A percentile compares a stretch with the other conserved stretches of the same genome.
These are phyloP conservation scores for Solanum sitiens DNA, from an alignment of 257 asterid species.

Conservation along the genomic window DNA sequence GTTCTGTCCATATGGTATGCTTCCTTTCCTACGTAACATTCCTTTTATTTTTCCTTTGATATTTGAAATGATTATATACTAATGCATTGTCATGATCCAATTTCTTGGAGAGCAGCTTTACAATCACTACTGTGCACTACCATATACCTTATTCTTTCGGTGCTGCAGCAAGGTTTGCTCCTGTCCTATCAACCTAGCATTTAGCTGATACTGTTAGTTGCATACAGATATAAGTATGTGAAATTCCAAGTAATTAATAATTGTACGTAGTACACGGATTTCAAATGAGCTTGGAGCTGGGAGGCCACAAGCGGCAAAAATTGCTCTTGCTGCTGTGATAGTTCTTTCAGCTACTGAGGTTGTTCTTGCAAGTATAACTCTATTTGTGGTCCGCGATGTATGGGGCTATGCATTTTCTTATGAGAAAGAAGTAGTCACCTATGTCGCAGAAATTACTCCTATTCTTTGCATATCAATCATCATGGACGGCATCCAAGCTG, in stretches of 20 bases:
- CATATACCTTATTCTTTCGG: slow-evolving; percentile 61
- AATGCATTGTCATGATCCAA: not conserved
- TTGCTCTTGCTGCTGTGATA: slow-evolving; percentile 30
- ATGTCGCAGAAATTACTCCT: slow-evolving; percentile 52
- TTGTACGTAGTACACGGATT: slow-evolving; percentile 45
- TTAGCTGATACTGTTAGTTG: not conserved
- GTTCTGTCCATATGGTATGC: slow-evolving; percentile 62
- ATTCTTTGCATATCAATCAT: slow-evolving; percentile 44
- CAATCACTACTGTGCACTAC: slow-evolving; percentile 42
- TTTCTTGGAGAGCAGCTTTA: slow-evolving; percentile 36
- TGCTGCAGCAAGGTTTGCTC: slow-evolving; percentile 63
- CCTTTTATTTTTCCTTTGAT: not conserved
- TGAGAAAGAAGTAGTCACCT: slow-evolving; percentile 40
- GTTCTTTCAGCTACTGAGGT: slow-evolving; percentile 38
- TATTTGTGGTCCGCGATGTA: slow-evolving; percentile 23
- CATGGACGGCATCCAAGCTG: slow-evolving; percentile 53
- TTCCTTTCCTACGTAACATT: not conserved
- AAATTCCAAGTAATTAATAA: not conserved
- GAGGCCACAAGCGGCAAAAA: slow-evolving; percentile 41
- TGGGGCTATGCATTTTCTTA: slow-evolving; percentile 51
- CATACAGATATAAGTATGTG: not conserved
- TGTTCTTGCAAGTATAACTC: slow-evolving; percentile 25
- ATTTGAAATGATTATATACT: not conserved
- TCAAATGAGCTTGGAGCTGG: slow-evolving; percentile 81
- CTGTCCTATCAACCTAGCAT: not conserved